Conservation (phyloP, 441 rosid genomes). For the Omphalea diandra region DNA sequence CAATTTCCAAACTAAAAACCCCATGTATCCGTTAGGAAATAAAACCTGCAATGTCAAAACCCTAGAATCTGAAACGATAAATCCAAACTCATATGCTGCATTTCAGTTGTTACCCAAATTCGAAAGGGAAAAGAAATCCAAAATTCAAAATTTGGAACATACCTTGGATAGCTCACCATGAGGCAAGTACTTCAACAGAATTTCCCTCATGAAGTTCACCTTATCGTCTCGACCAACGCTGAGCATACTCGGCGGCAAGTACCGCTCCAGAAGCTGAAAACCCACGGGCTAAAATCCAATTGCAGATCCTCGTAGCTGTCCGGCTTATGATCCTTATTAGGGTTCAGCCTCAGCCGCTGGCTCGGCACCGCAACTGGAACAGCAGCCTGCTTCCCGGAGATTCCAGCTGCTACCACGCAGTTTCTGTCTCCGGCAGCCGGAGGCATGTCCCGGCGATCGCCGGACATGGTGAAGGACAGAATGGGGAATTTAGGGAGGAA, state of each 20-base stretch:
- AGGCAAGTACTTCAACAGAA: constrained; percentile 73
- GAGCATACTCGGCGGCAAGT: constrained; percentile 71
- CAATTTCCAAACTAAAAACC: neutral
- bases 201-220: constrained; percentile 79
- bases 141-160: constrained; percentile 28
- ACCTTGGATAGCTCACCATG: constrained; percentile 75
- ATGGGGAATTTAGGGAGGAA: too few relatives aligned
- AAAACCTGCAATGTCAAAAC: neutral
- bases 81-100: neutral
- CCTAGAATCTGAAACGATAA: constrained; percentile 5
- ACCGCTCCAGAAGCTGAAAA: constrained; percentile 70
- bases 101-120: neutral
- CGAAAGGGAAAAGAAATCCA: neutral
- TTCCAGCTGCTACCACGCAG: constrained; percentile 28
- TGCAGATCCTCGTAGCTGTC: constrained; percentile 73
- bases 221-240: constrained; percentile 52
- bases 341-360: constrained; percentile 69
- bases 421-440: constrained; percentile 37
- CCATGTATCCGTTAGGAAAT: constrained; percentile 11
- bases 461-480: constrained; percentile 48
- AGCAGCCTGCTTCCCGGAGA: constrained; percentile 2
- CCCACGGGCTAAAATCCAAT: constrained; percentile 61
- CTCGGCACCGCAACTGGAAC: constrained; percentile 26
- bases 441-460: constrained; percentile 37
- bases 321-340: constrained; percentile 76